Conservation (phyloP, 768 basidiomycete genomes). For the Auricularia sp. region DNA sequence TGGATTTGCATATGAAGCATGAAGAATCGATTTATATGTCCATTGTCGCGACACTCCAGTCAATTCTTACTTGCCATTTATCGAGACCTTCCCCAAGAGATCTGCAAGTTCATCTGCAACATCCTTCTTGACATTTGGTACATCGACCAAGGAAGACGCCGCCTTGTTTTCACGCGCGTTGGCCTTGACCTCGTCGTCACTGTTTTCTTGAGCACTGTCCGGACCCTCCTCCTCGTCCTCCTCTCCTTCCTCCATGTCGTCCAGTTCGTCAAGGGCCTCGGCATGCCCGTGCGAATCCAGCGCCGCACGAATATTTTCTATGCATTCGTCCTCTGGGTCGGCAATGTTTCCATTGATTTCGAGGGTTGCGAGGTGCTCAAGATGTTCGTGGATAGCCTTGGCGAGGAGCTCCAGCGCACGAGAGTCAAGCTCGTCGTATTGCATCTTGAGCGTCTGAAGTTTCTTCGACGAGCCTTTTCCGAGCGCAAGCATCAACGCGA, state of each 20-base stretch:
- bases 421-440: slow-evolving; percentile 85
- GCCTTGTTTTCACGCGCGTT: slow-evolving; percentile 24
- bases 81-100: slow-evolving; percentile 49
- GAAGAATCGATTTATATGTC: too few relatives aligned
- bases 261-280: slow-evolving; percentile 35
- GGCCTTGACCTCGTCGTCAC: slow-evolving; percentile 32
- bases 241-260: slow-evolving; percentile 76
- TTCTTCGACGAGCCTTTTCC: slow-evolving; percentile 61
- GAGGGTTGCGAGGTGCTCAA: slow-evolving; percentile 51
- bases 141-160: slow-evolving; percentile 11
- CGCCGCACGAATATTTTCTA: slow-evolving; percentile 31
- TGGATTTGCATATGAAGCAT: too few relatives aligned
- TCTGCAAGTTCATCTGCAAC: slow-evolving; percentile 53
- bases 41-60: too few relatives aligned
- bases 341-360: slow-evolving; percentile 76
- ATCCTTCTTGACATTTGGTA: slow-evolving; percentile 13
- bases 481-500: slow-evolving; percentile 52
- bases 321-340: slow-evolving; percentile 34
- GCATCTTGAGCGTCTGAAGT: slow-evolving; percentile 67
- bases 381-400: slow-evolving; percentile 47
- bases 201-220: slow-evolving; percentile 27
- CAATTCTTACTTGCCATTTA: background rate
- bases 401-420: slow-evolving; percentile 60
- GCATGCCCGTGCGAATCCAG: slow-evolving; percentile 29
- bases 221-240: slow-evolving; percentile 49